Evolutionary conservation across 1,284 basidiomycete genomes (phyloP).

Genomic region (Papiliotrema nemorosa): DNA sequence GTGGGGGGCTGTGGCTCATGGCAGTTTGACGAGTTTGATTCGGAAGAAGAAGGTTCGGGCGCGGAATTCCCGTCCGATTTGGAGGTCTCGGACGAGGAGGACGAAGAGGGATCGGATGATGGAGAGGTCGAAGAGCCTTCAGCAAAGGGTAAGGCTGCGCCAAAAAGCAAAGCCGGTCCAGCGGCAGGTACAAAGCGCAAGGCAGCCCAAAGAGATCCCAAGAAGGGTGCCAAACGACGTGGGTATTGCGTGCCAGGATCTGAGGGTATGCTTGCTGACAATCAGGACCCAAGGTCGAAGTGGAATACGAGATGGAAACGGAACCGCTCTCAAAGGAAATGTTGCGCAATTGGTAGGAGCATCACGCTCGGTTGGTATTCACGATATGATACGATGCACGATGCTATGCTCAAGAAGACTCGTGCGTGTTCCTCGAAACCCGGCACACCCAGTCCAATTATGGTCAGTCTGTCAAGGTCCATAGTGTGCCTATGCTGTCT

Average conservation of each 20-base stretch:
- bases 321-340: conserved; percentile 59
- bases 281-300: conserved; percentile 70
- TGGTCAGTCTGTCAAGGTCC: no score
- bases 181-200: conserved; percentile 43
- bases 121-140: conserved; percentile 44
- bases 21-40: conserved; percentile 47
- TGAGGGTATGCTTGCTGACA: neutral
- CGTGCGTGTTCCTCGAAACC: no score
- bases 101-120: conserved; percentile 41
- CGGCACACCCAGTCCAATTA: no score
- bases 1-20: neutral
- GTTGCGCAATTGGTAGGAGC: conserved; percentile 52
- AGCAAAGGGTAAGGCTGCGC: conserved; percentile 54
- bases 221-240: conserved; percentile 53
- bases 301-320: conserved; percentile 92
- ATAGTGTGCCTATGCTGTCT: no score
- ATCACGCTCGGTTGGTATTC: no score
- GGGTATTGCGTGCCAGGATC: conserved; percentile 9
- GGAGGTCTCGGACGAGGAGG: conserved; percentile 45
- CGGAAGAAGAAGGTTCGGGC: conserved; percentile 31
- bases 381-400: no score
- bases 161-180: conserved; percentile 12
- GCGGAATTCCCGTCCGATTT: conserved; percentile 47
- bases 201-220: conserved; percentile 52
- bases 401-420: no score